Conservation (phyloP, 805 yeast species). For the Phaffomyces antillensis region DNA sequence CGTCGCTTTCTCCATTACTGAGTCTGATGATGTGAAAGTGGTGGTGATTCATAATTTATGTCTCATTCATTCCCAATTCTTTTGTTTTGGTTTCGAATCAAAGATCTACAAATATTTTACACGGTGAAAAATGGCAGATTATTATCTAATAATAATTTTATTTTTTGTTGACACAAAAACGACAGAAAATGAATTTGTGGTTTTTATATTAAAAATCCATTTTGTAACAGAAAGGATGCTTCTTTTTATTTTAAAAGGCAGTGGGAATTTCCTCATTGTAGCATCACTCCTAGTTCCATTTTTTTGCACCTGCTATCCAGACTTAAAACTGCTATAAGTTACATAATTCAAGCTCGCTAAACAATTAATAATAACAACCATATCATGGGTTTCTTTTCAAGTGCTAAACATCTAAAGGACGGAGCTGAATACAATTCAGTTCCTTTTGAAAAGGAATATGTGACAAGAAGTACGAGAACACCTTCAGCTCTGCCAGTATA, state of each 20-base stretch:
- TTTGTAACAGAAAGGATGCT: not conserved
- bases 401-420: not conserved
- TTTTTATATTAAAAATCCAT: not conserved
- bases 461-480: slow-evolving; percentile 2
- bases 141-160: too few relatives aligned
- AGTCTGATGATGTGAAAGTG: not conserved
- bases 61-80: too few relatives aligned
- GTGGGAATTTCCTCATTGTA: too few relatives aligned
- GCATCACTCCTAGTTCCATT: too few relatives aligned
- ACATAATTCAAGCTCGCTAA: too few relatives aligned
- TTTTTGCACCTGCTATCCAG: too few relatives aligned
- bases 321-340: not conserved
- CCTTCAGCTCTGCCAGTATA: slow-evolving; percentile 7
- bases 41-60: not conserved
- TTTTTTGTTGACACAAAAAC: not conserved
- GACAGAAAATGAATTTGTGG: not conserved
- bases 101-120: too few relatives aligned
- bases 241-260: too few relatives aligned
- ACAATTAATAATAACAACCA: not conserved
- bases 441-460: slow-evolving; percentile 7
- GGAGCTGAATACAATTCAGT: not conserved
- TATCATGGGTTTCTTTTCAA: slow-evolving; percentile 8
- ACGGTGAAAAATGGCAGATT: not conserved
- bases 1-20: slow-evolving; percentile 10
- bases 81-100: not conserved